Conservation (phyloP, 2,329 filamentous ascomycete genomes). For the Pseudogymnoascus destructans region DNA sequence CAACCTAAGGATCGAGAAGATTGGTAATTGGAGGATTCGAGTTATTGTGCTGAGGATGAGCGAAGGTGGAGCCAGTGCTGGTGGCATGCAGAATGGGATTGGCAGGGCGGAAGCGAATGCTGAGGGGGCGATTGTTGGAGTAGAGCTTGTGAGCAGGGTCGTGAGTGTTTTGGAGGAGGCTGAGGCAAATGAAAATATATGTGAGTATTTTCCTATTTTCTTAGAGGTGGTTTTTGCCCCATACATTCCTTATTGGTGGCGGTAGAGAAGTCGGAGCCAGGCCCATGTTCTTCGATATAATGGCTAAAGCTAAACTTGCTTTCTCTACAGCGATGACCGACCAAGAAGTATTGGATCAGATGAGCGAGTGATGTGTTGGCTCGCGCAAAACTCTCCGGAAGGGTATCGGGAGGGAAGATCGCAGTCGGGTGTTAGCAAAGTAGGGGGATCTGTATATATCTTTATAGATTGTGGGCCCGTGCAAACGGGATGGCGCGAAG, state of each 20-base stretch:
- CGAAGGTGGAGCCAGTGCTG: neutral
- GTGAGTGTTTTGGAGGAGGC: neutral
- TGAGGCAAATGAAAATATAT: neutral
- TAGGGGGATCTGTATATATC: neutral
- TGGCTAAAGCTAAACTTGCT: neutral
- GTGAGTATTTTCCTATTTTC: neutral
- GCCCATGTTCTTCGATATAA: neutral
- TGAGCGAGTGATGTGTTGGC: neutral
- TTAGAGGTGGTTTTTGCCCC: neutral
- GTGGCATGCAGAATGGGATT: neutral
- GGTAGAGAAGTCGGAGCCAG: neutral
- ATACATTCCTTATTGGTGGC: neutral
- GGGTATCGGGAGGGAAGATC: neutral
- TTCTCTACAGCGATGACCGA: neutral
- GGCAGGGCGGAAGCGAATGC: neutral
- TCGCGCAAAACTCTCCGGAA: neutral
- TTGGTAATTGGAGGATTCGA: neutral
- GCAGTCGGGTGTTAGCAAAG: neutral
- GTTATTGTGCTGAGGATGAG: slow-evolving; percentile 3
- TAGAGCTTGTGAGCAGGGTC: neutral
- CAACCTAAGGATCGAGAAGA: neutral
- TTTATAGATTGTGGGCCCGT: neutral
- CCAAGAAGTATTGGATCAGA: neutral
- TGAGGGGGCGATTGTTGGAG: neutral
- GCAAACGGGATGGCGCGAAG: neutral